A percentile compares a stretch with the other conserved stretches of the same genome.
Conservation (phyloP, 1,284 basidiomycete species). For the Ceratobasidium sp. region DNA sequence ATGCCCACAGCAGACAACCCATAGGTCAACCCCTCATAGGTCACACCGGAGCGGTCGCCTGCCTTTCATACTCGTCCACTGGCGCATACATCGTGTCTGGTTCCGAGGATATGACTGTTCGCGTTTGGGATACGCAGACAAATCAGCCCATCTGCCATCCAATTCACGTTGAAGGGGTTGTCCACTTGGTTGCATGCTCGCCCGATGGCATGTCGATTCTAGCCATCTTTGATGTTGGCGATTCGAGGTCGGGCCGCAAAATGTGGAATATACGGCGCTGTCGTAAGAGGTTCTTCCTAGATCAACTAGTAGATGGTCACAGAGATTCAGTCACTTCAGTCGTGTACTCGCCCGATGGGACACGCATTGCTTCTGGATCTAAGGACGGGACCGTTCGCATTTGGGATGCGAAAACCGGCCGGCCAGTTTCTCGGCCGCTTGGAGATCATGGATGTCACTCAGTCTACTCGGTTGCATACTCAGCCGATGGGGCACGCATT, state of each 20-base stretch:
- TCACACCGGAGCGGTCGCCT: background rate
- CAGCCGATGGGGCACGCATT: conserved; percentile 7
- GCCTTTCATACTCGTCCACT: background rate
- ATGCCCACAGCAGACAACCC: background rate
- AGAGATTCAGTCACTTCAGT: background rate
- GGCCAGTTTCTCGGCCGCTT: background rate
- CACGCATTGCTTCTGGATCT: background rate
- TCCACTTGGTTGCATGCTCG: too few species aligned
- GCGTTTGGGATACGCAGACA: background rate
- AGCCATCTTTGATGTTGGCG: background rate
- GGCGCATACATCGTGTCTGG: background rate
- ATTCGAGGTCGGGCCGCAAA: background rate
- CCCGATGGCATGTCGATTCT: background rate
- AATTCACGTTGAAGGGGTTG: too few species aligned
- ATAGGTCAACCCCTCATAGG: background rate
- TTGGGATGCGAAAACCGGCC: background rate
- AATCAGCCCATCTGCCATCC: too few species aligned
- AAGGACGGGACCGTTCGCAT: background rate
- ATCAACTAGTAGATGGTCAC: background rate
- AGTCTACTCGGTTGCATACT: background rate
- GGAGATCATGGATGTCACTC: background rate
- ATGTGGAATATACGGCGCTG: background rate
- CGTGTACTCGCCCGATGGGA: conserved; percentile 2
- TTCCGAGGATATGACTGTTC: background rate
- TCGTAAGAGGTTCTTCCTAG: background rate